These are phyloP conservation scores for Gonium pectorale DNA, from an alignment of 139 green algal genomes.

Conservation along the genomic window DNA sequence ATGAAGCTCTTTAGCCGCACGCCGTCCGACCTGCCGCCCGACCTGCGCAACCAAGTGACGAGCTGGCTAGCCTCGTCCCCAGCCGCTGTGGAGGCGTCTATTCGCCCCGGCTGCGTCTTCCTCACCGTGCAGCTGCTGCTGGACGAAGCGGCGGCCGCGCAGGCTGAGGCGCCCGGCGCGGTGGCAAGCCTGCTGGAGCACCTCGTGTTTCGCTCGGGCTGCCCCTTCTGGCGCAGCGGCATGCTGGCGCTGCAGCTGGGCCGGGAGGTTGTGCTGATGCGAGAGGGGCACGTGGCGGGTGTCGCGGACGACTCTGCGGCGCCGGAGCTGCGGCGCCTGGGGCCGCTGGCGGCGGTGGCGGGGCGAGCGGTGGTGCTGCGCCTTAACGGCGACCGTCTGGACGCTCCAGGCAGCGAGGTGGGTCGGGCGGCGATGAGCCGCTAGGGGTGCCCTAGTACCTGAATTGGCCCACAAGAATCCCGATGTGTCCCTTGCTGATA, in stretches of 20 bases:
- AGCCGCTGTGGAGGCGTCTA: slow-evolving; percentile 73
- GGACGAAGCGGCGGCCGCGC: background rate
- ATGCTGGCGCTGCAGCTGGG: slow-evolving; percentile 68
- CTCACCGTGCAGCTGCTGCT: slow-evolving; percentile 73
- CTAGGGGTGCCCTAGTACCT: no score
- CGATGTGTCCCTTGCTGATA: no score
- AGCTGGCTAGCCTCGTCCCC: slow-evolving; percentile 63
- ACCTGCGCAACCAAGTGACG: slow-evolving; percentile 68
- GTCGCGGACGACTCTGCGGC: background rate
- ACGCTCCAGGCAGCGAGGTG: slow-evolving; percentile 33
- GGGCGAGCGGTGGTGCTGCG: background rate
- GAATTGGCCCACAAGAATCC: no score
- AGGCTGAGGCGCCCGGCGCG: slow-evolving; percentile 25
- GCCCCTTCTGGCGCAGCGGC: slow-evolving; percentile 61
- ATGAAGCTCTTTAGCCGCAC: slow-evolving; percentile 88
- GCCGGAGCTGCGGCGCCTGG: background rate
- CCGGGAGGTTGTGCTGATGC: slow-evolving; percentile 38
- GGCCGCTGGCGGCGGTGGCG: slow-evolving; percentile 15
- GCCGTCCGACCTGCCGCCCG: slow-evolving; percentile 75
- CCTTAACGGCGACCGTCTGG: slow-evolving; percentile 28
- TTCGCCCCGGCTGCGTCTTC: slow-evolving; percentile 86
- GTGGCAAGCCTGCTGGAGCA: slow-evolving; percentile 52
- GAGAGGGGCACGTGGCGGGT: background rate
- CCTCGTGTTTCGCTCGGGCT: slow-evolving; percentile 49
- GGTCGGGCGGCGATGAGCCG: no score